A percentile compares a stretch with the other conserved stretches of the same genome.
phyloP scores from a whole-genome alignment of 345 rosid species.

The Camelina laxa region DNA sequence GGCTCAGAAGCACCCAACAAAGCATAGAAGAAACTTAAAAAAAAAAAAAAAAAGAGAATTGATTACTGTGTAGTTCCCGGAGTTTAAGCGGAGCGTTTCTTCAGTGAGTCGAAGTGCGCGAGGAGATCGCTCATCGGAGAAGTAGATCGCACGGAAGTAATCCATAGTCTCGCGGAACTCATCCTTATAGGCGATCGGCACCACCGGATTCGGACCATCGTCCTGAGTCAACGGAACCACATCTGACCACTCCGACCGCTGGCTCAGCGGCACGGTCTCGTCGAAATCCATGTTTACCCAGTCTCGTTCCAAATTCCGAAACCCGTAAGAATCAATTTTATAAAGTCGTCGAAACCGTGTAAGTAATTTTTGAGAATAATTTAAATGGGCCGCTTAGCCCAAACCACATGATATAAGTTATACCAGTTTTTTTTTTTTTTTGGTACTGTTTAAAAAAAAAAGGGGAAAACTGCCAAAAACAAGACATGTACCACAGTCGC shows the following conservation, averaged over 20 bases:
- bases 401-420: neutral
- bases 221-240: constrained; percentile 75
- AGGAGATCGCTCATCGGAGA: constrained; percentile 73
- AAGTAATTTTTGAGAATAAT: neutral
- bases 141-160: constrained; percentile 84
- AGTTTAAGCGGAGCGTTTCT: constrained; percentile 63
- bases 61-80: constrained; percentile 88
- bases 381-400: neutral
- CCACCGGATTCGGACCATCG: constrained; percentile 90
- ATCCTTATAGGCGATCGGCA: constrained; percentile 75
- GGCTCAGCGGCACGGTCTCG: constrained; percentile 52
- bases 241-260: constrained; percentile 72
- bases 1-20: too few species aligned
- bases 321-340: neutral
- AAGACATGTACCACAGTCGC: too few species aligned
- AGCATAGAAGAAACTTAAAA: too few species aligned
- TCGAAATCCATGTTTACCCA: constrained; percentile 39
- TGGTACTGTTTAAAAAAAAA: too few species aligned
- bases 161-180: constrained; percentile 85
- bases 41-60: neutral
- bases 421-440: neutral
- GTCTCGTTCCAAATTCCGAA: neutral
- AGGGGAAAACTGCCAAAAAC: too few species aligned
- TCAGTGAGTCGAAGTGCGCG: constrained; percentile 75
- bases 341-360: neutral